phyloP scores from a whole-genome alignment of 2,329 filamentous ascomycete genomes.

The Colletotrichum sp. region DNA sequence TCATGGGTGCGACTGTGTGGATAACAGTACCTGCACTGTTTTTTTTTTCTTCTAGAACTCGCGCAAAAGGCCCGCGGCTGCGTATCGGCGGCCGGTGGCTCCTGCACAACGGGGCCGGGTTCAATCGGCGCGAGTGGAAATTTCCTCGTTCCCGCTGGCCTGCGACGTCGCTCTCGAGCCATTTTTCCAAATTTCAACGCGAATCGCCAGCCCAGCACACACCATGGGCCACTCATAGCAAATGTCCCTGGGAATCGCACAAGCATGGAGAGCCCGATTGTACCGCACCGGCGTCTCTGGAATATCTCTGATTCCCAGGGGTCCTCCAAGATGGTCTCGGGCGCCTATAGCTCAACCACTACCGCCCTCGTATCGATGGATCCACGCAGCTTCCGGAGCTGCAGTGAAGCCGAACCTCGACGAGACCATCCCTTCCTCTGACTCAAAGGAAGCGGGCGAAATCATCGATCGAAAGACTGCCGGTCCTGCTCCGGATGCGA shows the following conservation, averaged over 20 bases:
- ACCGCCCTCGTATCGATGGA: background rate
- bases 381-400: background rate
- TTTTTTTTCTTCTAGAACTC: background rate
- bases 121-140: slow-evolving; percentile 21
- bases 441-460: background rate
- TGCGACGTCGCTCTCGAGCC: background rate
- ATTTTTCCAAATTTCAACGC: background rate
- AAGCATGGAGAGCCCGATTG: slow-evolving; percentile 46
- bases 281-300: slow-evolving; percentile 31
- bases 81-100: background rate
- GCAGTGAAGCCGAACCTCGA: background rate
- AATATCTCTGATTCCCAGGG: slow-evolving; percentile 24
- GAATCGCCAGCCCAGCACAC: slow-evolving; percentile 8
- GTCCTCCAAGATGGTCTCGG: slow-evolving; percentile 16
- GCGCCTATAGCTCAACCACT: background rate
- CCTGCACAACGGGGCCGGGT: background rate
- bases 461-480: background rate
- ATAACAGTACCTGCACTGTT: background rate
- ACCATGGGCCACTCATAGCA: slow-evolving; percentile 45
- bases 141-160: background rate
- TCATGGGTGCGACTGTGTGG: background rate
- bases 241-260: slow-evolving; percentile 53
- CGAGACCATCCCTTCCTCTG: background rate
- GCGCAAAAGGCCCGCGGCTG: background rate
- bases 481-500: background rate